Percentiles rank a stretch among this genome's conserved stretches.
phyloP scores from a whole-genome alignment of 2,329 filamentous ascomycete species.

The Calonectria ilicicola region DNA sequence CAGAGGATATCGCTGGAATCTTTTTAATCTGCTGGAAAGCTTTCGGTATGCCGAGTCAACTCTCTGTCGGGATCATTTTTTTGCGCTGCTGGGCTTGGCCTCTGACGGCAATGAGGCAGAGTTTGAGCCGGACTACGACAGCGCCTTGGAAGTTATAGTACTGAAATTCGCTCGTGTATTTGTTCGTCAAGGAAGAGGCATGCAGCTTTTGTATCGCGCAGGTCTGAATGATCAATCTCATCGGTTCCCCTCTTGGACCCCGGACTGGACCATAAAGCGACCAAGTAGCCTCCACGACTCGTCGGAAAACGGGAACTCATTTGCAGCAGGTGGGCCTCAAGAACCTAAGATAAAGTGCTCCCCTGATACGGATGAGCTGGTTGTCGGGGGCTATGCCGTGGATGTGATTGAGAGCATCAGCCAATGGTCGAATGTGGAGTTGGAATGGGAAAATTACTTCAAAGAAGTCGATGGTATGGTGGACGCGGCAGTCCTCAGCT shows the following conservation, averaged over 20 bases:
- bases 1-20: background rate
- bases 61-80: background rate
- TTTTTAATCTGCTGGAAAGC: background rate
- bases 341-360: background rate
- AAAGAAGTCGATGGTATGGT: background rate
- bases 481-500: background rate
- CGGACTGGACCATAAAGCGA: background rate
- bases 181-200: background rate
- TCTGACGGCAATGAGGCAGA: background rate
- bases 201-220: background rate
- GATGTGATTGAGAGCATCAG: background rate
- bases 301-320: background rate
- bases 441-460: background rate
- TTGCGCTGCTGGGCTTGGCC: background rate
- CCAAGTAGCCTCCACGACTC: background rate
- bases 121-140: background rate
- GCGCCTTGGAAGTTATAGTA: background rate
- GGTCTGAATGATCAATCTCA: background rate
- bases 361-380: background rate
- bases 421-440: background rate
- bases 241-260: background rate
- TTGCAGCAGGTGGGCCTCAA: background rate
- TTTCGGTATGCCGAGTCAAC: background rate
- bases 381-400: background rate
- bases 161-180: background rate